These are phyloP conservation scores for Linum trigynum DNA, from an alignment of 345 rosid species.

Conservation along the genomic window DNA sequence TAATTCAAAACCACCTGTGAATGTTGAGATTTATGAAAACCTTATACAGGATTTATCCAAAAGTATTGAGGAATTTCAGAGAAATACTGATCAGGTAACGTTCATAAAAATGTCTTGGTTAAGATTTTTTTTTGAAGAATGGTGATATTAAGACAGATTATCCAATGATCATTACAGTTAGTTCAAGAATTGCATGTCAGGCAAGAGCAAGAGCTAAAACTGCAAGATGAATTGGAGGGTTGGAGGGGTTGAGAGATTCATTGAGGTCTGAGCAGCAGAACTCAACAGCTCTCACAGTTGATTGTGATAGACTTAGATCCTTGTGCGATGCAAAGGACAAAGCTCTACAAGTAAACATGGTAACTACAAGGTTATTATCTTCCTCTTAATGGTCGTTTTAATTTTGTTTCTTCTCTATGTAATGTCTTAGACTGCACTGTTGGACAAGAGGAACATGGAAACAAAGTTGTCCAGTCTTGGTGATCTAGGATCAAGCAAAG, in stretches of 20 bases:
- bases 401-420: slow-evolving; percentile 7
- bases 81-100: slow-evolving; percentile 52
- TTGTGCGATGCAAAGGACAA: slow-evolving; percentile 56
- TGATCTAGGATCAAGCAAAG: slow-evolving; percentile 33
- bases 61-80: slow-evolving; percentile 66
- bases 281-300: slow-evolving; percentile 35
- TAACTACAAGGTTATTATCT: slow-evolving; percentile 8
- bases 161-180: slow-evolving; percentile 29
- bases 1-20: slow-evolving; percentile 42
- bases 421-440: slow-evolving; percentile 41
- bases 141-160: neutral
- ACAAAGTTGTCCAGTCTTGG: slow-evolving; percentile 38
- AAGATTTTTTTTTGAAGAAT: neutral
- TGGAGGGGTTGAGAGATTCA: slow-evolving; percentile 41
- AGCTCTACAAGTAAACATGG: slow-evolving; percentile 48
- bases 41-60: slow-evolving; percentile 72
- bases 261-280: slow-evolving; percentile 60
- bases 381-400: neutral
- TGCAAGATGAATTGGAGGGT: slow-evolving; percentile 74
- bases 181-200: slow-evolving; percentile 62
- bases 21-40: slow-evolving; percentile 56
- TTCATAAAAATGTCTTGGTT: neutral
- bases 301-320: slow-evolving; percentile 48
- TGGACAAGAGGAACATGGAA: slow-evolving; percentile 58
- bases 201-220: slow-evolving; percentile 40